A percentile compares a stretch with the other conserved stretches of the same genome.
These are phyloP conservation scores for Cyberlindnera mississippiensis DNA, from an alignment of 805 yeast genomes.

Conservation along the genomic window DNA sequence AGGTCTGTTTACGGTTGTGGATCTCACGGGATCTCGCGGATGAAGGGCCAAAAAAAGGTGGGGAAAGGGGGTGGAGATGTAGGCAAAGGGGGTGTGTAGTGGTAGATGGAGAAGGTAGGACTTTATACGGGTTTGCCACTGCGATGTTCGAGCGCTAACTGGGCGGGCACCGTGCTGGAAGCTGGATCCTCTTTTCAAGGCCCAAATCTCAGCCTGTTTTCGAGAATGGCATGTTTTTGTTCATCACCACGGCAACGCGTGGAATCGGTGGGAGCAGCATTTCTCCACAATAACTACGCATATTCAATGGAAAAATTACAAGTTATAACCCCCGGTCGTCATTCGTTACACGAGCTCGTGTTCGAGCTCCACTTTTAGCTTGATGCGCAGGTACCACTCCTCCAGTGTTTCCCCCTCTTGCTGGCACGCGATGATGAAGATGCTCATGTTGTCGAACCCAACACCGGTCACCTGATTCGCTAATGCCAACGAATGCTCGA, in stretches of 20 bases:
- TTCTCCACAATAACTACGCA: no score
- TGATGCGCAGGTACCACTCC: slow-evolving; percentile 58
- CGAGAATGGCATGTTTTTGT: slow-evolving; percentile 2
- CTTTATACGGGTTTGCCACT: no score
- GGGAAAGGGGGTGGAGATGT: neutral
- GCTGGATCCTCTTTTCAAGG: neutral
- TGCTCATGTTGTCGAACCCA: slow-evolving; percentile 81
- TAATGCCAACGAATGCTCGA: slow-evolving; percentile 64
- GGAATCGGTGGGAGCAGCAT: neutral
- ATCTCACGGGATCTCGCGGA: no score
- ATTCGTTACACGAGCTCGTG: slow-evolving; percentile 18
- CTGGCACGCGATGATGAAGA: slow-evolving; percentile 63
- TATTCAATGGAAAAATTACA: no score
- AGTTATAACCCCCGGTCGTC: no score
- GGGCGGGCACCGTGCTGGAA: no score
- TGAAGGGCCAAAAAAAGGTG: no score
- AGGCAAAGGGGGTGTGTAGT: neutral
- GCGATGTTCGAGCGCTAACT: no score
- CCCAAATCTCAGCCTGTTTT: neutral
- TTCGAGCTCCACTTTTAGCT: slow-evolving; percentile 35
- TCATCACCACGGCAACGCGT: no score
- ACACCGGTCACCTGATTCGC: slow-evolving; percentile 74
- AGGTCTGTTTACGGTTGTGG: no score
- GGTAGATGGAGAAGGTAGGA: neutral
- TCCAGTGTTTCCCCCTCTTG: slow-evolving; percentile 39